Evolutionary conservation across 106 monocot genomes (phyloP).

Genomic region (Chionographis japonica): DNA sequence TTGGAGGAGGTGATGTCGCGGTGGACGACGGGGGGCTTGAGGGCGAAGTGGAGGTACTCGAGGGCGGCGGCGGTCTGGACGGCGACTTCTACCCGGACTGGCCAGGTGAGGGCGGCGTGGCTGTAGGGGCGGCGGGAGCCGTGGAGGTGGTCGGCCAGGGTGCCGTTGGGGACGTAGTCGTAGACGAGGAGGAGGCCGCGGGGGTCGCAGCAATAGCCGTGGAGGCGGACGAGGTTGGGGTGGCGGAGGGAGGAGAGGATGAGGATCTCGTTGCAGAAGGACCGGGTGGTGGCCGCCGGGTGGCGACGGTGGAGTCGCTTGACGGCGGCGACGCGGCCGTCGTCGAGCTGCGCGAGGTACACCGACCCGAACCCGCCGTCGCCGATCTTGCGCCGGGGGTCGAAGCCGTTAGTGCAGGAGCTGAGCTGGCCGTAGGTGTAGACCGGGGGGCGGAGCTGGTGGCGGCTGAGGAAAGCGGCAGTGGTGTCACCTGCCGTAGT

Average conservation of each 20-base stretch:
- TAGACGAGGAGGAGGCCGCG: slow-evolving; percentile 70
- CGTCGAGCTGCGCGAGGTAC: slow-evolving; percentile 53
- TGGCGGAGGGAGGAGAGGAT: slow-evolving; percentile 75
- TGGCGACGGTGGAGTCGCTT: slow-evolving; percentile 65
- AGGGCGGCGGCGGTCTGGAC: slow-evolving; percentile 58
- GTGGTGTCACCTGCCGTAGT: slow-evolving; percentile 5
- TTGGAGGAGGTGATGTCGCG: slow-evolving; percentile 74
- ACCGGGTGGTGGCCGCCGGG: slow-evolving; percentile 28
- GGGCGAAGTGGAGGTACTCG: slow-evolving; percentile 64
- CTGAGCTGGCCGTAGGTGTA: slow-evolving; percentile 74
- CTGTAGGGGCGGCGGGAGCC: slow-evolving; percentile 19
- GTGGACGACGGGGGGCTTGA: slow-evolving; percentile 81
- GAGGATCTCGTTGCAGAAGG: slow-evolving; percentile 84
- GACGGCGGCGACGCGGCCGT: slow-evolving; percentile 56
- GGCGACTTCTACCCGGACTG: slow-evolving; percentile 42
- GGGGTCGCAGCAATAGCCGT: slow-evolving; percentile 77
- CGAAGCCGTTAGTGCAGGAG: slow-evolving; percentile 53
- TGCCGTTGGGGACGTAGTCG: slow-evolving; percentile 84
- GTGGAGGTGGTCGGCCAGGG: slow-evolving; percentile 73
- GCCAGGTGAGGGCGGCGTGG: slow-evolving; percentile 27
- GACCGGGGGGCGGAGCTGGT: slow-evolving; percentile 38
- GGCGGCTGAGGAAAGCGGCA: slow-evolving; percentile 33
- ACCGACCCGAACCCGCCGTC: slow-evolving; percentile 81
- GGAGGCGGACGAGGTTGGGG: slow-evolving; percentile 76
- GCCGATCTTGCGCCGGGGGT: slow-evolving; percentile 59